phyloP scores from a whole-genome alignment of 306 rosid genomes.

The Elaeagnus macrophylla region DNA sequence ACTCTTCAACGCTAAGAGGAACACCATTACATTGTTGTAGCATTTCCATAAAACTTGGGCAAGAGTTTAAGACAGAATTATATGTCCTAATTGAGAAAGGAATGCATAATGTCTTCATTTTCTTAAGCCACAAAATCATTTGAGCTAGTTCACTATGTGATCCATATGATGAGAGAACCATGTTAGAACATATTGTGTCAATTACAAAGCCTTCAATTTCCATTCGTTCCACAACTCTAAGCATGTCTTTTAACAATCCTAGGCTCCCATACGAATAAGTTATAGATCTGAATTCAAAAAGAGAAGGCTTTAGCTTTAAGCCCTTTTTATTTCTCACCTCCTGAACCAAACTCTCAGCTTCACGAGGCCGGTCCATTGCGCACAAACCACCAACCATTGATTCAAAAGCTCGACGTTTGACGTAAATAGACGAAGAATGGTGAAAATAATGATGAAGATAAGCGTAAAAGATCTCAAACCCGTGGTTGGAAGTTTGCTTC shows the following conservation, averaged over 20 bases:
- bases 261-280: slow-evolving; percentile 55
- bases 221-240: slow-evolving; percentile 44
- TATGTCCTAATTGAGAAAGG: slow-evolving; percentile 65
- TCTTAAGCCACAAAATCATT: slow-evolving; percentile 61
- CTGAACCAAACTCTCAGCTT: slow-evolving; percentile 49
- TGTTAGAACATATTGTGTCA: slow-evolving; percentile 57
- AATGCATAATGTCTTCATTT: slow-evolving; percentile 32
- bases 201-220: slow-evolving; percentile 38
- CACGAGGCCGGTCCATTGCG: slow-evolving; percentile 46
- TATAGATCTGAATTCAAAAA: slow-evolving; percentile 50
- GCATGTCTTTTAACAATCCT: slow-evolving; percentile 58
- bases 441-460: slow-evolving; percentile 31
- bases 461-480: slow-evolving; percentile 38
- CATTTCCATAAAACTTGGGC: slow-evolving; percentile 37
- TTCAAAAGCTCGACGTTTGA: slow-evolving; percentile 53
- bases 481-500: slow-evolving; percentile 39
- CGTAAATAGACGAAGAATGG: slow-evolving; percentile 39
- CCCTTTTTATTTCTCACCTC: slow-evolving; percentile 25
- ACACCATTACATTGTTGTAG: slow-evolving; percentile 25
- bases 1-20: slow-evolving; percentile 41
- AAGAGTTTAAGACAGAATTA: slow-evolving; percentile 57
- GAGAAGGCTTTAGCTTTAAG: slow-evolving; percentile 38
- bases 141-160: slow-evolving; percentile 41
- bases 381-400: slow-evolving; percentile 60
- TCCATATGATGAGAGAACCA: slow-evolving; percentile 73